Evolutionary conservation across 2,329 filamentous ascomycete species (phyloP).

Genomic region (Fusarium euwallaceae): DNA sequence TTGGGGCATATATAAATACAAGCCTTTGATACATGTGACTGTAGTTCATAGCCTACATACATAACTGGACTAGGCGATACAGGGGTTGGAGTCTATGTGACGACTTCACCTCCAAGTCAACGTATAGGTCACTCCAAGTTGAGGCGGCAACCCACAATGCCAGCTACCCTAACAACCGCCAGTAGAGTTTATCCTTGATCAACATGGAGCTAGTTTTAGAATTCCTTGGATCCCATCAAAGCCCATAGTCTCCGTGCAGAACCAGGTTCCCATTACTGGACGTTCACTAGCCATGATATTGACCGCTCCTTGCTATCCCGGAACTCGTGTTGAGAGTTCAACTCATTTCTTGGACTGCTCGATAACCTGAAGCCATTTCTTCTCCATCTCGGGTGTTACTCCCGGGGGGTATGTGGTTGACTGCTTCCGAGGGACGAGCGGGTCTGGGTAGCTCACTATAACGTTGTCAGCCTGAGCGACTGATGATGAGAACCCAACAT

Average conservation of each 20-base stretch:
- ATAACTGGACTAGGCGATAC: not conserved
- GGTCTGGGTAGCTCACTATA: constrained; percentile 58
- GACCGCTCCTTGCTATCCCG: not conserved
- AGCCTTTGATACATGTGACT: not conserved
- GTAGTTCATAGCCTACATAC: not conserved
- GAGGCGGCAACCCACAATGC: not conserved
- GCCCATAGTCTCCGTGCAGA: not conserved
- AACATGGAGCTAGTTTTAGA: not conserved
- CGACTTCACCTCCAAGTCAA: not conserved
- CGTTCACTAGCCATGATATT: not conserved
- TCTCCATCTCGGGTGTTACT: constrained; percentile 58
- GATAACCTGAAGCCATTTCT: constrained; percentile 54
- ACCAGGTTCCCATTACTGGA: not conserved
- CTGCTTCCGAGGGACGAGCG: constrained; percentile 56
- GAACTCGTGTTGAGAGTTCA: not conserved
- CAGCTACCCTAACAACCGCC: not conserved
- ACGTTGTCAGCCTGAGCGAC: constrained; percentile 22
- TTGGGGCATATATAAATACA: not conserved
- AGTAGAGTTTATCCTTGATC: no score
- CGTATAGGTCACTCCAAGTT: not conserved
- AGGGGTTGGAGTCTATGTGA: not conserved
- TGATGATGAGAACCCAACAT: not conserved
- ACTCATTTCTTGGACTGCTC: constrained; percentile 29
- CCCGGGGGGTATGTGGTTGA: constrained; percentile 54
- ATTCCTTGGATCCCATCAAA: not conserved